These are phyloP conservation scores for Mucor velutinosus DNA, from an alignment of 371 early-diverging fungal species.

Conservation along the genomic window DNA sequence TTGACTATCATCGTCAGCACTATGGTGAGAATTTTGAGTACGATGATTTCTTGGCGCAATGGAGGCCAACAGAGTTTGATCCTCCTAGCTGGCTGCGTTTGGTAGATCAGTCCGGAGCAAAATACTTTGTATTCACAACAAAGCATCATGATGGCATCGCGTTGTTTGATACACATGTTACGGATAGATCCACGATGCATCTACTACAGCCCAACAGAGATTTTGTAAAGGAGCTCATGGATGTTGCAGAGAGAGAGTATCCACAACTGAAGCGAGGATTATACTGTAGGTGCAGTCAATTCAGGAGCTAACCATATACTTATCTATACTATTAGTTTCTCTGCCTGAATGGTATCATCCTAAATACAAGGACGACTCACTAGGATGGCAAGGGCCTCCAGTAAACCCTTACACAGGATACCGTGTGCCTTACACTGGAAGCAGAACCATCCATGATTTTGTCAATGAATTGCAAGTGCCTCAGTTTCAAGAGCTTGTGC, in stretches of 20 bases:
- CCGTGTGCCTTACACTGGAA: conserved; percentile 26
- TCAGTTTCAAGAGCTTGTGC: conserved; percentile 34
- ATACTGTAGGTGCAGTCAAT: conserved; percentile 37
- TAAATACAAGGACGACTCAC: conserved; percentile 24
- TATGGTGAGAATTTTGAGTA: conserved; percentile 35
- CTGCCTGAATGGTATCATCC: conserved; percentile 50
- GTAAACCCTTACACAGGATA: conserved; percentile 27
- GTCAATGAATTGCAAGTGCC: conserved; percentile 44
- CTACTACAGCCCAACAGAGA: conserved; percentile 25
- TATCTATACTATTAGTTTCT: no score
- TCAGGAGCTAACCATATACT: no score
- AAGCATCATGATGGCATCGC: conserved; percentile 49
- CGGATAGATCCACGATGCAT: conserved; percentile 25
- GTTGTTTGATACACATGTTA: conserved; percentile 36
- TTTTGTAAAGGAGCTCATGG: conserved; percentile 34
- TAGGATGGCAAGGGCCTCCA: conserved; percentile 40
- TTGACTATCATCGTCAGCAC: conserved; percentile 21
- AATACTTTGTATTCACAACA: conserved; percentile 41
- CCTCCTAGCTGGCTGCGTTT: conserved; percentile 33
- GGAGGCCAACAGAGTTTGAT: conserved; percentile 27
- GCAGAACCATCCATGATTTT: conserved; percentile 28
- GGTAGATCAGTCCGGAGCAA: conserved; percentile 25
- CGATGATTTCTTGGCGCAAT: conserved; percentile 32
- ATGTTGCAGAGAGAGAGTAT: conserved; percentile 21
- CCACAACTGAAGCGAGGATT: conserved; percentile 40